phyloP scores from a whole-genome alignment of 306 rosid genomes.

The Senna siamea region DNA sequence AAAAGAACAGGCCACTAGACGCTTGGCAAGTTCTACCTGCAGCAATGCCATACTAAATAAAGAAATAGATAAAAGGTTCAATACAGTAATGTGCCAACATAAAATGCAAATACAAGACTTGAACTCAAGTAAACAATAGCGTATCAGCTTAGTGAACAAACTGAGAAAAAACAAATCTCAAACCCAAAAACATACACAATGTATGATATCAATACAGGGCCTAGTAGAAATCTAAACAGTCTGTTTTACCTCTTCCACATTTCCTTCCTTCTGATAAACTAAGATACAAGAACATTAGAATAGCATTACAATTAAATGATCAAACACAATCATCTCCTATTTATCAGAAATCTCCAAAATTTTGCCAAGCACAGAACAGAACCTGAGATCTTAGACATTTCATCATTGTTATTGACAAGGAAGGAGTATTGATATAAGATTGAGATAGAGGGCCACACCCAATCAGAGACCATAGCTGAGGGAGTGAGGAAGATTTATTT shows the following conservation, averaged over 20 bases:
- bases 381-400: neutral
- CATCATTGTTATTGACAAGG: too few species aligned
- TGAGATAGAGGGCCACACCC: too few species aligned
- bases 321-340: neutral
- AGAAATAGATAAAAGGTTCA: slow-evolving; percentile 10
- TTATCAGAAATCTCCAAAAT: too few species aligned
- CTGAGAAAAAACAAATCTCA: neutral
- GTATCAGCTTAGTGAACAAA: neutral
- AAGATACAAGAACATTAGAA: slow-evolving; percentile 9
- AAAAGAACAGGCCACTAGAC: slow-evolving; percentile 69
- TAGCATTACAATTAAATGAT: slow-evolving; percentile 14
- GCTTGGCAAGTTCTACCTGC: slow-evolving; percentile 87
- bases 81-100: too few species aligned
- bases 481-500: too few species aligned
- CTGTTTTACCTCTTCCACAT: slow-evolving; percentile 5
- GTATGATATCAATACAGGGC: neutral
- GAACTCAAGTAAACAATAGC: slow-evolving; percentile 22
- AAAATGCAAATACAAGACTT: neutral
- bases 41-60: slow-evolving; percentile 31
- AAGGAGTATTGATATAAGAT: too few species aligned
- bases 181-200: neutral
- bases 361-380: slow-evolving; percentile 10
- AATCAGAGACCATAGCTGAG: too few species aligned
- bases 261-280: slow-evolving; percentile 11
- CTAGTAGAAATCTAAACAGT: slow-evolving; percentile 9